These are phyloP conservation scores for Litsea cubeba DNA, from an alignment of 164 flowering plant genomes.

Conservation along the genomic window DNA sequence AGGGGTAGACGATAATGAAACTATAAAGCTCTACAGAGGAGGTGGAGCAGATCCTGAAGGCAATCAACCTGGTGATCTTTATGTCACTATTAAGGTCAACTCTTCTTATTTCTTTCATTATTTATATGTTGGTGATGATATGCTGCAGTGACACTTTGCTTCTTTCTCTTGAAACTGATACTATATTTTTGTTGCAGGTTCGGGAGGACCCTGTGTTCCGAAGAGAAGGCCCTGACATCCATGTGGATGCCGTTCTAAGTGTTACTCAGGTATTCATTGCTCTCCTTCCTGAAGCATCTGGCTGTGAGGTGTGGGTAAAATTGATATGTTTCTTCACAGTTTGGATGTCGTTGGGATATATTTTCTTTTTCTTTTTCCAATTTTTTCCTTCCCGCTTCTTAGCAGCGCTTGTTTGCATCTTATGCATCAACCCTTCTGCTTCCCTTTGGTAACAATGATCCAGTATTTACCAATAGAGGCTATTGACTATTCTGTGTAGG, in stretches of 20 bases:
- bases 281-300: background rate
- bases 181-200: constrained; percentile 36
- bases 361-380: background rate
- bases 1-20: constrained; percentile 83
- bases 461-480: background rate
- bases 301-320: too few species aligned
- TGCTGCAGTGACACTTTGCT: too few species aligned
- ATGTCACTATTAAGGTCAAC: constrained; percentile 69
- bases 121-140: too few species aligned
- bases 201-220: constrained; percentile 91
- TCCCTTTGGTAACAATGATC: background rate
- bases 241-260: constrained; percentile 78
- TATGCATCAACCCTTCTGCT: background rate
- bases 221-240: constrained; percentile 88
- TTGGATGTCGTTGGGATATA: background rate
- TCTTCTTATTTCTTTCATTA: background rate
- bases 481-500: constrained; percentile 40
- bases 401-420: background rate
- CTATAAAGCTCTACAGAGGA: constrained; percentile 50
- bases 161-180: background rate
- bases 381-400: background rate
- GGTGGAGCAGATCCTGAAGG: constrained; percentile 99
- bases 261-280: constrained; percentile 58
- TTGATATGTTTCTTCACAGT: too few species aligned
- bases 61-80: constrained; percentile 90